Evolutionary conservation across 2,329 filamentous ascomycete genomes (phyloP).

Genomic region (Kalaharituber pfeilii): DNA sequence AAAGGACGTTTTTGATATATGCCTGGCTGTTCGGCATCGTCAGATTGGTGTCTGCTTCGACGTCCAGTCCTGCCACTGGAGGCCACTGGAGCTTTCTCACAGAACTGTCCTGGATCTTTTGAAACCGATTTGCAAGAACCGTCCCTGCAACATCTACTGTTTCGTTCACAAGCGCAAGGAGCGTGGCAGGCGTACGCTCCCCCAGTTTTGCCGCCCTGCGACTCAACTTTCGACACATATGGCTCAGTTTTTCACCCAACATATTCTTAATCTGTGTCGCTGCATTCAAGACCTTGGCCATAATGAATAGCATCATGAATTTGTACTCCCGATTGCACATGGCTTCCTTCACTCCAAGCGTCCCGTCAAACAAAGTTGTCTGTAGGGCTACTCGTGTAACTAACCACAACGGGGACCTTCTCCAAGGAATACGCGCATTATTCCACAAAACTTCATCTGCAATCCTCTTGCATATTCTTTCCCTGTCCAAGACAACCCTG

Average conservation of each 20-base stretch:
- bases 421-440: constrained; percentile 30
- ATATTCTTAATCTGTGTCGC: constrained; percentile 16
- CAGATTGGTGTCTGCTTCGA: constrained; percentile 15
- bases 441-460: constrained; percentile 38
- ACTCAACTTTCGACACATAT: constrained; percentile 32
- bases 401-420: constrained; percentile 38
- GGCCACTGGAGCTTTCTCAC: constrained; percentile 5
- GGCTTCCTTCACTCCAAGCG: background rate
- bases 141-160: background rate
- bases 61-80: constrained; percentile 20
- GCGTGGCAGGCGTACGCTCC: background rate
- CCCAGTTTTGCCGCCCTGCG: constrained; percentile 20
- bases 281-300: constrained; percentile 27
- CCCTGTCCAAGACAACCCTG: constrained; percentile 4
- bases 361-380: constrained; percentile 10
- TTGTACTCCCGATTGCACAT: too few species aligned
- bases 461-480: constrained; percentile 35
- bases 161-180: background rate
- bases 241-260: constrained; percentile 24
- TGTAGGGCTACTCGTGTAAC: constrained; percentile 38
- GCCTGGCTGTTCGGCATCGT: constrained; percentile 6
- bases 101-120: constrained; percentile 7
- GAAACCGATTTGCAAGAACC: constrained; percentile 6
- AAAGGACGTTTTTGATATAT: constrained; percentile 3
- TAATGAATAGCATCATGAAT: constrained; percentile 33